A percentile compares a stretch with the other conserved stretches of the same genome.
Conservation (phyloP, 2,329 filamentous ascomycete species). For the Fusarium fujikuroi region DNA sequence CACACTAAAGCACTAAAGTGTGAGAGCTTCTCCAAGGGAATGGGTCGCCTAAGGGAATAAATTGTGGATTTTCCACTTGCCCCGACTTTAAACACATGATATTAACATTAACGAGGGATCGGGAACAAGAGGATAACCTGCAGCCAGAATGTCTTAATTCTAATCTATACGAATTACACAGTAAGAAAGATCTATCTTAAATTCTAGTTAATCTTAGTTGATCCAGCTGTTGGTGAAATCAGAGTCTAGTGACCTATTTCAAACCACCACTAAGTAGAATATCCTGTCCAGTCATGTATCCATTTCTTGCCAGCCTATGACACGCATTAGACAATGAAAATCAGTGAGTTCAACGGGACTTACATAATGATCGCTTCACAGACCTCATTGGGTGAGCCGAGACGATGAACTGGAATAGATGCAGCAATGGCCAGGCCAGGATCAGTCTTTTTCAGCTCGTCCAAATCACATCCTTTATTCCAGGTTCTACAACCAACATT, state of each 20-base stretch:
- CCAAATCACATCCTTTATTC: conserved; percentile 46
- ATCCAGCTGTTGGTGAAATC: too few species aligned
- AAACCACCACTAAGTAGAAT: conserved; percentile 14
- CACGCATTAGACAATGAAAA: neutral
- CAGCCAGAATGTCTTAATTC: neutral
- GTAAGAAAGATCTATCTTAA: neutral
- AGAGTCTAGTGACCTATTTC: neutral
- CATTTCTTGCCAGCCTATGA: conserved; percentile 13
- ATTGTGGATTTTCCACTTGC: neutral
- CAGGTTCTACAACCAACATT: conserved; percentile 40
- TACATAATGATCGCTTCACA: conserved; percentile 49
- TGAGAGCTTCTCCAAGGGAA: neutral
- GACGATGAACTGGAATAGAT: conserved; percentile 48
- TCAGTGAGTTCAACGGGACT: neutral
- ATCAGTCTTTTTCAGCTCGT: conserved; percentile 45
- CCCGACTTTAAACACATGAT: neutral
- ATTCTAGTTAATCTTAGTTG: neutral
- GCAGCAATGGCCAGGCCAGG: conserved; percentile 50
- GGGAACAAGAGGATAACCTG: neutral
- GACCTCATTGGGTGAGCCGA: conserved; percentile 51
- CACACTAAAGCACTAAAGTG: neutral
- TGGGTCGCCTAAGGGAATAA: neutral
- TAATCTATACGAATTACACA: fast-evolving
- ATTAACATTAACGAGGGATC: neutral
- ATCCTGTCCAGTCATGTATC: conserved; percentile 26